Conservation (phyloP, 345 rosid species). For the Salix udensis region DNA sequence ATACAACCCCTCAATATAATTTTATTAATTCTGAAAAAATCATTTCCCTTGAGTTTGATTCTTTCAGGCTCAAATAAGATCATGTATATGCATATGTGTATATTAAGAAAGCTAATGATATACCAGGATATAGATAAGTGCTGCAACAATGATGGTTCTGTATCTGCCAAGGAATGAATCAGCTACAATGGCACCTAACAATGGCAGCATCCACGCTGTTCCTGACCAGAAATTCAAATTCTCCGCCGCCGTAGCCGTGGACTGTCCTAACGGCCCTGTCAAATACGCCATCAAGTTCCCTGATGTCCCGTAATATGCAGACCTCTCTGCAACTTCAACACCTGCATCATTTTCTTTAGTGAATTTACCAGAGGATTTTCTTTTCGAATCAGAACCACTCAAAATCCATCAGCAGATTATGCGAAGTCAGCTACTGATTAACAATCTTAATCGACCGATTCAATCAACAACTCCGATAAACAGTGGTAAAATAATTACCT, state of each 20-base stretch:
- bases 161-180: constrained; percentile 20
- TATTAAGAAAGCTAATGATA: neutral
- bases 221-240: constrained; percentile 17
- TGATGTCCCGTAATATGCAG: neutral
- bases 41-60: no score
- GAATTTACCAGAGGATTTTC: no score
- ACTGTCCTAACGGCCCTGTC: constrained; percentile 10
- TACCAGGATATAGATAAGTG: constrained; percentile 6
- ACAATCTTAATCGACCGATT: neutral
- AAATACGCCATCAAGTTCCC: constrained; percentile 7
- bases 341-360: no score
- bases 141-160: constrained; percentile 5
- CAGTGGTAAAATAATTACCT: neutral
- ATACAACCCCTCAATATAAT: no score
- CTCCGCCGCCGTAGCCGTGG: constrained; percentile 4
- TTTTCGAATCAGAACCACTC: no score
- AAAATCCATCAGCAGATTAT: neutral
- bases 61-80: neutral
- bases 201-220: neutral
- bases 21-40: no score
- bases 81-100: no score
- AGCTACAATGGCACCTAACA: constrained; percentile 12
- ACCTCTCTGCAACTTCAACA: constrained; percentile 13
- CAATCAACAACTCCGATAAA: no score
- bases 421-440: neutral